Conservation (phyloP, 768 basidiomycete genomes). For the Saitozyma sp. region DNA sequence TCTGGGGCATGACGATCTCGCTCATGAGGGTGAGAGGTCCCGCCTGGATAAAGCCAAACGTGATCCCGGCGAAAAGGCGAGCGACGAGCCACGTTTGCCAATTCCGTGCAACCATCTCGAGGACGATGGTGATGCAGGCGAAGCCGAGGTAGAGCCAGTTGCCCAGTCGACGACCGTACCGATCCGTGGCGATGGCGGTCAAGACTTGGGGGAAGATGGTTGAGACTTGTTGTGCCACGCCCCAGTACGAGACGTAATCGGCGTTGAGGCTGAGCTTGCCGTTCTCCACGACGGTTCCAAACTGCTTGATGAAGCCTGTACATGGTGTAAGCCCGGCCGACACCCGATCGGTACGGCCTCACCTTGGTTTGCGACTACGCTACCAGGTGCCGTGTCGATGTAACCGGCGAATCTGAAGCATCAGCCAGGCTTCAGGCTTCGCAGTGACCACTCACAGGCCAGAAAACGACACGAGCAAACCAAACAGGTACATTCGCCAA, state of each 20-base stretch:
- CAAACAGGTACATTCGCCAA: slow-evolving; percentile 9
- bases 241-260: slow-evolving; percentile 27
- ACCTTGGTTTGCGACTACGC: slow-evolving; percentile 13
- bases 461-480: slow-evolving; percentile 11
- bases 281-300: slow-evolving; percentile 7
- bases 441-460: slow-evolving; percentile 13
- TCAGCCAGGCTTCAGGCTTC: not conserved
- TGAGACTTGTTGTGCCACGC: slow-evolving; percentile 11
- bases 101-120: slow-evolving; percentile 25
- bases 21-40: slow-evolving; percentile 12
- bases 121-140: slow-evolving; percentile 14
- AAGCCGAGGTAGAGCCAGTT: slow-evolving; percentile 1
- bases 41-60: slow-evolving; percentile 15
- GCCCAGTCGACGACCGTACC: slow-evolving; percentile 21
- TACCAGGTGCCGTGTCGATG: slow-evolving; percentile 8
- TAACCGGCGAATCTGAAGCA: slow-evolving; percentile 10
- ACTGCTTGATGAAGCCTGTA: slow-evolving; percentile 11
- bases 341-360: not conserved
- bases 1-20: slow-evolving; percentile 18
- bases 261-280: slow-evolving; percentile 14
- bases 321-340: too few relatives aligned
- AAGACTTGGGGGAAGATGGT: slow-evolving; percentile 10
- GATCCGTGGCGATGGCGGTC: slow-evolving; percentile 15
- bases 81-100: slow-evolving; percentile 19
- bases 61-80: slow-evolving; percentile 11